Evolutionary conservation across 2,329 filamentous ascomycete species (phyloP).

Genomic region (Fusarium nurragi): DNA sequence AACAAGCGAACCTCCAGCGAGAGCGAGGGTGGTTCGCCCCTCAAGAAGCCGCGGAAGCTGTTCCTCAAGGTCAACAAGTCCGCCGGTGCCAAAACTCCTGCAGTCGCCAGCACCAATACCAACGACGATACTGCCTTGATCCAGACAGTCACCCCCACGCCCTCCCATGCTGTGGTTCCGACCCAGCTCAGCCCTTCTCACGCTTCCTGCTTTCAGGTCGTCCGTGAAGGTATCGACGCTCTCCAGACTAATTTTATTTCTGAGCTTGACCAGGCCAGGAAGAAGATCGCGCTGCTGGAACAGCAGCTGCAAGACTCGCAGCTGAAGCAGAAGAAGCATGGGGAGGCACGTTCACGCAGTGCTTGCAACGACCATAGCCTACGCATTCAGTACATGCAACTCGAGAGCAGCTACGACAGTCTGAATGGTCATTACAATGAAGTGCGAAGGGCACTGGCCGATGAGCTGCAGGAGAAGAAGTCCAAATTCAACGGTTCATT

Average conservation of each 20-base stretch:
- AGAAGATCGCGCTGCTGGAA: neutral
- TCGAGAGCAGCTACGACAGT: neutral
- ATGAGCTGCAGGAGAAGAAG: neutral
- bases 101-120: neutral
- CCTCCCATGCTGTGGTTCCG: neutral
- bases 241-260: neutral
- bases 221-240: neutral
- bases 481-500: neutral
- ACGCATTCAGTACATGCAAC: neutral
- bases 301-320: too few species aligned
- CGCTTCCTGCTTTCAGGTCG: neutral
- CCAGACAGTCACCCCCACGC: neutral
- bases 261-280: neutral
- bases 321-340: neutral
- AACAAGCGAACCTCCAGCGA: slow-evolving; percentile 4
- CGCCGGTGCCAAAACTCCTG: neutral
- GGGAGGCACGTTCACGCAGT: neutral
- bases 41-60: slow-evolving; percentile 15
- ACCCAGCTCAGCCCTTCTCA: neutral
- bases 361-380: neutral
- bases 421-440: neutral
- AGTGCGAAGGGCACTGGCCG: neutral
- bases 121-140: neutral
- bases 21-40: neutral
- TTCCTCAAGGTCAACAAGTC: slow-evolving; percentile 3